A percentile compares a stretch with the other conserved stretches of the same genome.
phyloP scores from a whole-genome alignment of 164 flowering plant genomes.

The Dillenia turbinata region DNA sequence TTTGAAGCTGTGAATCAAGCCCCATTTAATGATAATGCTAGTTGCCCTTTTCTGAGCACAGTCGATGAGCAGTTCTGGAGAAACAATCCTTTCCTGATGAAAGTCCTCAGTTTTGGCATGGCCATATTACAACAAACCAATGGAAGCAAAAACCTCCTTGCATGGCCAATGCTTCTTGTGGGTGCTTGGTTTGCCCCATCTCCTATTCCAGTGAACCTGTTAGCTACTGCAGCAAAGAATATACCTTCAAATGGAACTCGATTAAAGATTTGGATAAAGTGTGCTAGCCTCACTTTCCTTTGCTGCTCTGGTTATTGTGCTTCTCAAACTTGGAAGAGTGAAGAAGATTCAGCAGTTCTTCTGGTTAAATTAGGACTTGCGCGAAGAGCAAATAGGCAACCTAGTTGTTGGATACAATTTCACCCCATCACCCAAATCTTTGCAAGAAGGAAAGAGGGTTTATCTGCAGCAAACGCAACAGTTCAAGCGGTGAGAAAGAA shows the following conservation, averaged over 20 bases:
- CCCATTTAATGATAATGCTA: slow-evolving; percentile 27
- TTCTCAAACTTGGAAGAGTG: slow-evolving; percentile 45
- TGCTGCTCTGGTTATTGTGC: slow-evolving; percentile 40
- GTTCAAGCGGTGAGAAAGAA: slow-evolving; percentile 55
- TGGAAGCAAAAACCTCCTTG: slow-evolving; percentile 36
- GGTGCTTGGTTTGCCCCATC: slow-evolving; percentile 90
- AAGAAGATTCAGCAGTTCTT: slow-evolving; percentile 65
- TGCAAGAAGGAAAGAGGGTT: slow-evolving; percentile 47
- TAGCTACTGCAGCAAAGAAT: slow-evolving; percentile 65
- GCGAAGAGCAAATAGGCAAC: slow-evolving; percentile 39
- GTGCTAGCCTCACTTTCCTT: slow-evolving; percentile 31
- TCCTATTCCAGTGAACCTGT: slow-evolving; percentile 53
- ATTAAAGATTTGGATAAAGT: slow-evolving; percentile 50
- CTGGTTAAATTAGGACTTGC: slow-evolving; percentile 77
- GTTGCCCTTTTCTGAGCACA: slow-evolving; percentile 17
- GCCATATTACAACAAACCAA: slow-evolving; percentile 47
- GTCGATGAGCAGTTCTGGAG: slow-evolving; percentile 57
- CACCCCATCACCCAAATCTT: slow-evolving; percentile 60
- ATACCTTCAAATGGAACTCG: slow-evolving; percentile 32
- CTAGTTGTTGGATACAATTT: slow-evolving; percentile 64
- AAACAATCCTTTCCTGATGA: slow-evolving; percentile 61
- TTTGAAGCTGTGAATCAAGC: slow-evolving; percentile 58
- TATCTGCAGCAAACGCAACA: slow-evolving; percentile 53
- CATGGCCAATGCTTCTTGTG: slow-evolving; percentile 73
- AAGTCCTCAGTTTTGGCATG: slow-evolving; percentile 42